Percentiles rank a stretch among this genome's conserved stretches.
These are phyloP conservation scores for Albugo candida DNA, from an alignment of 352 stramenopile genomes.

Conservation along the genomic window DNA sequence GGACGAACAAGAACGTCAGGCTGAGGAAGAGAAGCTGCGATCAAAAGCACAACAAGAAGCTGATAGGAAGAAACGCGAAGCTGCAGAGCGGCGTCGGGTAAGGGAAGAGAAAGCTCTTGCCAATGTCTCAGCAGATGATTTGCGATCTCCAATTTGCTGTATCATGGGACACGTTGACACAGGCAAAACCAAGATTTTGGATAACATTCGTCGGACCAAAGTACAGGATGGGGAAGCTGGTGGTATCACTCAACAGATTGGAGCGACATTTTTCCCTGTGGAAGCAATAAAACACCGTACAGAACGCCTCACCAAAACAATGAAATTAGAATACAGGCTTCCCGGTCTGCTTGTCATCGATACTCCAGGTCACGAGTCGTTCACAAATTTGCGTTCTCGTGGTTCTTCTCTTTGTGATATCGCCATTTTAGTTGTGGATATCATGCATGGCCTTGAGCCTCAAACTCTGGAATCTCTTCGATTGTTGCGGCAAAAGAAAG, in stretches of 20 bases:
- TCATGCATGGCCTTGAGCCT: conserved; percentile 98
- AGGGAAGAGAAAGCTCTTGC: conserved; percentile 59
- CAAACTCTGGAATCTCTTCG: conserved; percentile 98
- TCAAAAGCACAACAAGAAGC: conserved; percentile 77
- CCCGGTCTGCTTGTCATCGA: conserved; percentile 94
- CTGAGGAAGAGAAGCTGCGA: conserved; percentile 35
- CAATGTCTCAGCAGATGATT: conserved; percentile 83
- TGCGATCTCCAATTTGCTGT: conserved; percentile 96
- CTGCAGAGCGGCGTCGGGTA: conserved; percentile 37
- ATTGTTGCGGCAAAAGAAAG: conserved; percentile 88
- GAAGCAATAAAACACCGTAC: conserved; percentile 84
- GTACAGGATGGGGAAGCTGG: conserved; percentile 87
- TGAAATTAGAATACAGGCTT: conserved; percentile 78
- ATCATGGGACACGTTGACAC: conserved; percentile 99
- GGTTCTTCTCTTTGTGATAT: conserved; percentile 97
- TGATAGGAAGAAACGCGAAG: conserved; percentile 65
- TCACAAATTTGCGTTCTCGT: conserved; percentile 95
- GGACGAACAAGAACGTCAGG: conserved; percentile 40
- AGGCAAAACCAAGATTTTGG: conserved; percentile 98
- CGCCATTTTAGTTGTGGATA: conserved; percentile 98
- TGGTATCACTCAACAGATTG: conserved; percentile 98
- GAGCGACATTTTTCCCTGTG: conserved; percentile 89
- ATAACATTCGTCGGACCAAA: conserved; percentile 98
- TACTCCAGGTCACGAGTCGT: conserved; percentile 99
- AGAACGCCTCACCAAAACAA: conserved; percentile 40